Evolutionary conservation across 129 eudicot species (phyloP).

Genomic region (Ambrosia artemisiifolia): DNA sequence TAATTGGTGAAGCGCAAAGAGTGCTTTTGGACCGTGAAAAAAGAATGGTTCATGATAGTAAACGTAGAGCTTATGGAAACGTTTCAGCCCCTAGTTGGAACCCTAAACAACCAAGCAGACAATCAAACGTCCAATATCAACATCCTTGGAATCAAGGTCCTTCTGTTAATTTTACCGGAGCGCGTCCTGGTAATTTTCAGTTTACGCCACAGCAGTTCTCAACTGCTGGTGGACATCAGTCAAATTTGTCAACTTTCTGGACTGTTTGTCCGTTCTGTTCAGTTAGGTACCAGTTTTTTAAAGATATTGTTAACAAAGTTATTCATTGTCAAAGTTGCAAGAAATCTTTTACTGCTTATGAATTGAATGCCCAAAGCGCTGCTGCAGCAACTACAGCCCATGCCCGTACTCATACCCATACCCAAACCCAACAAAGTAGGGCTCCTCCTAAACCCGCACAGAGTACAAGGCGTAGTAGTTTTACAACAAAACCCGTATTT

Average conservation of each 20-base stretch:
- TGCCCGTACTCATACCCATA: constrained; percentile 10
- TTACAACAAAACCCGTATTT: constrained; percentile 24
- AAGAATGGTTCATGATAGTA: constrained; percentile 38
- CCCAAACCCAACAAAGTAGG: constrained; percentile 24
- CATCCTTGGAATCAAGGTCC: constrained; percentile 30
- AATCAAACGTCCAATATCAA: constrained; percentile 15
- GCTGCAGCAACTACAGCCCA: constrained; percentile 13
- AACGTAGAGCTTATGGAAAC: constrained; percentile 27
- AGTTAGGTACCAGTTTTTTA: constrained; percentile 43
- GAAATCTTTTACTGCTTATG: constrained; percentile 49
- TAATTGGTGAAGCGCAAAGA: constrained; percentile 65
- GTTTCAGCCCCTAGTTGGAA: constrained; percentile 22
- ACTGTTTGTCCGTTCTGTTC: constrained; percentile 62
- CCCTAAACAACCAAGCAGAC: constrained; percentile 34
- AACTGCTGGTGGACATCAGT: constrained; percentile 3
- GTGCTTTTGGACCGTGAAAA: constrained; percentile 51
- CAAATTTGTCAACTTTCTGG: constrained; percentile 67
- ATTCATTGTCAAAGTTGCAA: constrained; percentile 53
- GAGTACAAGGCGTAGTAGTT: neutral
- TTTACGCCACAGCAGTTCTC: constrained; percentile 22
- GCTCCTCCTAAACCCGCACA: constrained; percentile 18
- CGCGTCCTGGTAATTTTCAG: constrained; percentile 16
- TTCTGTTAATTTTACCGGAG: constrained; percentile 15
- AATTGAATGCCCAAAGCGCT: constrained; percentile 31
- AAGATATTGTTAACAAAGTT: constrained; percentile 28